Conservation (phyloP, 176 grass and related monocot species). For the Carex myosuroides region DNA sequence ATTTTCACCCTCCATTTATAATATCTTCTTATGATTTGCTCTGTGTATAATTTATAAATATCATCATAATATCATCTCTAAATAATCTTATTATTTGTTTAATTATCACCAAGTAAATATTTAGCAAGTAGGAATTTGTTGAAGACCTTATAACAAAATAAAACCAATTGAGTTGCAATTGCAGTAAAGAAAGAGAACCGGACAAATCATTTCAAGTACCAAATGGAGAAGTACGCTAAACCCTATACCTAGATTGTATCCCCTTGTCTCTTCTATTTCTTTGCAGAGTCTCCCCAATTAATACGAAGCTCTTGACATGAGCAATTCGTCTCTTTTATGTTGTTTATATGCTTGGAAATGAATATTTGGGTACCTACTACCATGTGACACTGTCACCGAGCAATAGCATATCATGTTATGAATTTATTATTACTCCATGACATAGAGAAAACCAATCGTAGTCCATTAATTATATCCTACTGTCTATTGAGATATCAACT, state of each 20-base stretch:
- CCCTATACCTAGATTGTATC: background rate
- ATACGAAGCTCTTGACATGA: constrained; percentile 23
- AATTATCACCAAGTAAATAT: too few species aligned
- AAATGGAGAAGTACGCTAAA: background rate
- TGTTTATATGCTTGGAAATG: constrained; percentile 34
- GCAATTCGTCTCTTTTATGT: constrained; percentile 32
- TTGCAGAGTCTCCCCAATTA: background rate
- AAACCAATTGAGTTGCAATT: too few species aligned
- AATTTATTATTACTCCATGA: constrained; percentile 1
- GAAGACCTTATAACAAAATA: too few species aligned
- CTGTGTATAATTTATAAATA: background rate
- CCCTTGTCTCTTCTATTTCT: constrained; percentile 18
- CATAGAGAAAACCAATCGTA: background rate
- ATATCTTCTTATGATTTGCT: background rate
- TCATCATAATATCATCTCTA: background rate
- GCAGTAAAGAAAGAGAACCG: constrained; percentile 2
- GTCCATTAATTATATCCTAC: background rate
- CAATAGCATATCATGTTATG: background rate
- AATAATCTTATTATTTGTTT: too few species aligned
- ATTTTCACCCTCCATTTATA: too few species aligned
- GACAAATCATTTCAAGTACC: background rate
- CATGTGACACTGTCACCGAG: constrained; percentile 41
- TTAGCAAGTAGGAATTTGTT: too few species aligned
- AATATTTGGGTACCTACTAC: constrained; percentile 27
- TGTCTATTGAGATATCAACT: background rate